Evolutionary conservation across 2,329 filamentous ascomycete species (phyloP).

Genomic region (Hymenoscyphus infarciens): DNA sequence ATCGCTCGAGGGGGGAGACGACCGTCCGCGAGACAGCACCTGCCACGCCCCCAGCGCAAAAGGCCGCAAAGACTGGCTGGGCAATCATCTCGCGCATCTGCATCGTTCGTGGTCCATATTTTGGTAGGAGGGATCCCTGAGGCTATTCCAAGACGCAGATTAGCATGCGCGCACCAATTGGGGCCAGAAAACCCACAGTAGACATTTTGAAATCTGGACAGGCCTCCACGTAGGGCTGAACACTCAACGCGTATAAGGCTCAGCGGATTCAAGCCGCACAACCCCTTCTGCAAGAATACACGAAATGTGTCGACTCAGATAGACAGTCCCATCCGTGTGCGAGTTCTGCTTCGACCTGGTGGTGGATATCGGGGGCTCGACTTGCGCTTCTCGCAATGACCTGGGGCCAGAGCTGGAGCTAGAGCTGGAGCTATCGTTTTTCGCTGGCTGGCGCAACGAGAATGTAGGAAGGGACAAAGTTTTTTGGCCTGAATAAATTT

Average conservation of each 20-base stretch:
- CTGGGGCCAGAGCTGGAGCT: not conserved
- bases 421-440: constrained; percentile 3
- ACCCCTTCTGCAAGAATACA: constrained; percentile 20
- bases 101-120: constrained; percentile 32
- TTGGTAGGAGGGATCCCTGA: constrained; percentile 18
- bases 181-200: constrained; percentile 27
- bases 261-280: constrained; percentile 20
- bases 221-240: constrained; percentile 15
- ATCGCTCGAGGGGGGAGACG: constrained; percentile 88
- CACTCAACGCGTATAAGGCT: constrained; percentile 16
- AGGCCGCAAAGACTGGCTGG: constrained; percentile 84
- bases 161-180: constrained; percentile 11
- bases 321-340: constrained; percentile 20
- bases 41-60: constrained; percentile 89
- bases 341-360: not conserved
- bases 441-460: not conserved
- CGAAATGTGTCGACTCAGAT: constrained; percentile 18
- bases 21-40: constrained; percentile 97
- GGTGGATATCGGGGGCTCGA: not conserved
- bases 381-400: constrained; percentile 8
- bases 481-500: constrained; percentile 16
- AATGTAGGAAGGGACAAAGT: not conserved
- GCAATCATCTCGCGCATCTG: constrained; percentile 53
- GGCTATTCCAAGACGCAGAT: constrained; percentile 5
- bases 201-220: constrained; percentile 28